These are phyloP conservation scores for Inga leiocalycina DNA, from an alignment of 306 rosid species.

Conservation along the genomic window DNA sequence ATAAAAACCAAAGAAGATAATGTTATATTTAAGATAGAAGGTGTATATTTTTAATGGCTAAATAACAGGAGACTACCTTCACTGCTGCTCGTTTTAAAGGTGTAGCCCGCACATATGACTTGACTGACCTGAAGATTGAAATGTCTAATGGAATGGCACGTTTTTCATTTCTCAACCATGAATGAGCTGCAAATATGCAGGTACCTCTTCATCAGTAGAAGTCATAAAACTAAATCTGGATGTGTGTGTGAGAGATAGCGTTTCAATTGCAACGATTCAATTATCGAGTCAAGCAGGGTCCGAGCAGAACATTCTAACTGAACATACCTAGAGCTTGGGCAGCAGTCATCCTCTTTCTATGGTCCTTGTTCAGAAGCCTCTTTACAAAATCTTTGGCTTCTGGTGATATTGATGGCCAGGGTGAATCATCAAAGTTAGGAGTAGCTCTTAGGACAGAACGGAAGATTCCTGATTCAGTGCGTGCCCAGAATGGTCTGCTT, in stretches of 20 bases:
- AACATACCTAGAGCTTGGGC: constrained; percentile 88
- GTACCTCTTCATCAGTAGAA: constrained; percentile 33
- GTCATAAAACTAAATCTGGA: constrained; percentile 3
- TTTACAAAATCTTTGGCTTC: constrained; percentile 95
- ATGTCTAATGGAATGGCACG: constrained; percentile 76
- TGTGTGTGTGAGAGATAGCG: background rate
- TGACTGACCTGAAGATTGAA: constrained; percentile 78
- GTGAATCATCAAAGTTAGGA: constrained; percentile 90
- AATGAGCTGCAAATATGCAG: constrained; percentile 78
- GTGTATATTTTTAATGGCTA: constrained; percentile 22
- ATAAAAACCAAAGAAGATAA: constrained; percentile 21
- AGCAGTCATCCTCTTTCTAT: constrained; percentile 94
- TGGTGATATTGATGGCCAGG: constrained; percentile 91
- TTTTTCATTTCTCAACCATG: constrained; percentile 83
- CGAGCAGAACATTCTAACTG: constrained; percentile 29
- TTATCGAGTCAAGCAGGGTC: constrained; percentile 13
- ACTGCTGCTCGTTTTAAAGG: constrained; percentile 85
- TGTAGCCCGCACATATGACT: constrained; percentile 70
- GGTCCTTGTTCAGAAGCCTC: constrained; percentile 94
- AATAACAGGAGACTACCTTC: constrained; percentile 62
- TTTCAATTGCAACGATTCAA: constrained; percentile 25
- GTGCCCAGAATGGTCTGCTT: constrained; percentile 96
- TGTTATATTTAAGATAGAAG: constrained; percentile 16
- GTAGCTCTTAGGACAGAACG: constrained; percentile 92
- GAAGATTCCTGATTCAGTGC: constrained; percentile 96